Conservation (phyloP, 163 green algal genomes). For the Trebouxiophyceae sp. region DNA sequence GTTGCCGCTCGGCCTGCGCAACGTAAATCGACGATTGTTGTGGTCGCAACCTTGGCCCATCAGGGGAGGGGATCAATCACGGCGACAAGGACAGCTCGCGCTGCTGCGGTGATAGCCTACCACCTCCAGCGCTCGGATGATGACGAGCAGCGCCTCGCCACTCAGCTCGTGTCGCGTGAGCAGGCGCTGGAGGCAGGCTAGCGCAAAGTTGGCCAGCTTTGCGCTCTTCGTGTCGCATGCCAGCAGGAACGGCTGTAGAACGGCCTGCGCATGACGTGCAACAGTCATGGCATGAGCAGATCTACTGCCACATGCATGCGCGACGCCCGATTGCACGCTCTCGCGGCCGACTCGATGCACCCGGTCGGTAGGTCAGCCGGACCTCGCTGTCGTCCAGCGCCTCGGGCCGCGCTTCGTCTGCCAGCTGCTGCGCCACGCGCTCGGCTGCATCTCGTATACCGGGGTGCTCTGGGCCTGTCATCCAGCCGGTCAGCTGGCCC, state of each 20-base stretch:
- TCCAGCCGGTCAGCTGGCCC: slow-evolving; percentile 49
- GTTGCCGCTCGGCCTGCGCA: slow-evolving; percentile 45
- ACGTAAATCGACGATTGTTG: not conserved
- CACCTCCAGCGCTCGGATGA: slow-evolving; percentile 51
- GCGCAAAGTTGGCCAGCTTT: slow-evolving; percentile 46
- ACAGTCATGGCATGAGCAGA: too few relatives aligned
- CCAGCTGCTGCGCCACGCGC: slow-evolving; percentile 42
- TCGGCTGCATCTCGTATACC: slow-evolving; percentile 64
- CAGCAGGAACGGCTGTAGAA: slow-evolving; percentile 67
- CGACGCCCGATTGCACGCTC: too few relatives aligned
- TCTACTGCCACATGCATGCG: too few relatives aligned
- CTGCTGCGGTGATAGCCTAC: slow-evolving; percentile 15
- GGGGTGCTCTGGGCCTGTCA: slow-evolving; percentile 46
- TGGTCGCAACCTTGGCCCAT: too few relatives aligned
- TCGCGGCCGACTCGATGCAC: too few relatives aligned
- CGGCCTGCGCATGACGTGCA: too few relatives aligned
- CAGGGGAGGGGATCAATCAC: not conserved
- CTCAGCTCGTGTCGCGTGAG: slow-evolving; percentile 58
- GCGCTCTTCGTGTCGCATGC: slow-evolving; percentile 63
- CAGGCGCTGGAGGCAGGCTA: slow-evolving; percentile 67
- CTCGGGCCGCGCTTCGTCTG: not conserved
- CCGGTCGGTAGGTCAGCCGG: too few relatives aligned
- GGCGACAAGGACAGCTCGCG: too few relatives aligned
- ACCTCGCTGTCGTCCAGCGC: not conserved
- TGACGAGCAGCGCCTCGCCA: slow-evolving; percentile 25